These are phyloP conservation scores for Skeletonema potamos DNA, from an alignment of 108 stramenopile species.

Conservation along the genomic window DNA sequence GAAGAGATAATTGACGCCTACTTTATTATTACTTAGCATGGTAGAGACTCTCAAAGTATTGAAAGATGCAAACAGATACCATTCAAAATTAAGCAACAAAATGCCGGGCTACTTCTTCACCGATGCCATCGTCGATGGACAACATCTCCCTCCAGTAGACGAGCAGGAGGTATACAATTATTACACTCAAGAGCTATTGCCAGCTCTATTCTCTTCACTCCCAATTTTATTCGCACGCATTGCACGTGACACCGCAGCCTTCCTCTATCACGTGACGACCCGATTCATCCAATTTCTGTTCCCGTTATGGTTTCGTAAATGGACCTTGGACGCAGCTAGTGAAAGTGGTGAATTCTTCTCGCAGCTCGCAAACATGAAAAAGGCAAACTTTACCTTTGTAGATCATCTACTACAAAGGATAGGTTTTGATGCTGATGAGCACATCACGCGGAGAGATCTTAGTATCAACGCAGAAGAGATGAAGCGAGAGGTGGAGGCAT, in stretches of 20 bases:
- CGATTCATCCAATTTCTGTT: conserved; percentile 44
- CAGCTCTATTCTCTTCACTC: conserved; percentile 52
- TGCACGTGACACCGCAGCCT: conserved; percentile 23
- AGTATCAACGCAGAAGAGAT: conserved; percentile 31
- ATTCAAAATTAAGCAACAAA: neutral
- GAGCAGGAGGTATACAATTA: conserved; percentile 52
- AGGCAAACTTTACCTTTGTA: conserved; percentile 30
- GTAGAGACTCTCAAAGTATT: neutral
- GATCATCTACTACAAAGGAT: conserved; percentile 17
- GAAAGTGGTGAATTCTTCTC: conserved; percentile 40
- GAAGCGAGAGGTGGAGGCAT: conserved; percentile 15
- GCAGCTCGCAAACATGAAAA: conserved; percentile 20
- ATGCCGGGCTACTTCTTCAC: neutral
- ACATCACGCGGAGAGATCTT: conserved; percentile 7
- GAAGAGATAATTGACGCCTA: no score
- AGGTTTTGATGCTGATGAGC: conserved; percentile 6
- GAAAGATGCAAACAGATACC: neutral
- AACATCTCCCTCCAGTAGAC: neutral
- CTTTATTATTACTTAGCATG: no score
- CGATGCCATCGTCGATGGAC: neutral
- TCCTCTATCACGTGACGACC: neutral
- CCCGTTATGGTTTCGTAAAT: conserved; percentile 44
- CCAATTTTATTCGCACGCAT: conserved; percentile 50
- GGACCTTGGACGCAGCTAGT: conserved; percentile 23
- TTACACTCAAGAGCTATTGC: conserved; percentile 51